Evolutionary conservation across 176 grass and related monocot species (phyloP), one percentile per base, ranked within the genome.

Genomic region (Avena eriantha): DNA sequence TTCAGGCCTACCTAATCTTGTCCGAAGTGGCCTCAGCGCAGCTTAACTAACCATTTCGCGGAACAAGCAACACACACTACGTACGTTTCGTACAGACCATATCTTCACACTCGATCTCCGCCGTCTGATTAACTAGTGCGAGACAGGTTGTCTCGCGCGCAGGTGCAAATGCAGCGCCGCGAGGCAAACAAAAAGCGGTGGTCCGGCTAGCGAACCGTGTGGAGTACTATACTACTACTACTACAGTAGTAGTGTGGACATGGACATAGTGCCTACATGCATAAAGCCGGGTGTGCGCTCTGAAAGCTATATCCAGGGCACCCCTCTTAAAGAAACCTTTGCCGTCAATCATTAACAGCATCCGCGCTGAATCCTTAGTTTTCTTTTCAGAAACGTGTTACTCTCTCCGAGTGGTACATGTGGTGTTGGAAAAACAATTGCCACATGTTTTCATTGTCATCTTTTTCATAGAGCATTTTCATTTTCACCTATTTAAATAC

Each of bases 111-210:
- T 80, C n/a, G n/a, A n/a, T n/a, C 22, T 51, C 1, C 34, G 12
- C 61, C 35, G 51, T 80, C 8, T 47, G 78, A 65, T 29, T 17
- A 64, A 65, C 18, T 10, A 64, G 63, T 60, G 65, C 76, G 13
- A 33, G 35, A 16, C 84, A 79, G 66, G 36, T 86, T 23, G 50
- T 41, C 56, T 31, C 15, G 46, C 51, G 51, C 51, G 19, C 56
- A 41, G 15, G 17, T 4, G 24, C 53, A 83, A 34, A 83, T 59
- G 61, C 86, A 83, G 18, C 12, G 10, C 11, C 50, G 31, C n/a
- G 34, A 84, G 73, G 87, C 81, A 88, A 81, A 83, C 64, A 70
- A 82, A 72, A 79, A 61, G 74, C n/a, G 21, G 65, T 73, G 73
- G 80, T 88, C 81, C 54, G 41, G 73, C 51, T 45, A 83, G 80